phyloP scores from a whole-genome alignment of 352 stramenopile species.

The Phytophthora sp. region DNA sequence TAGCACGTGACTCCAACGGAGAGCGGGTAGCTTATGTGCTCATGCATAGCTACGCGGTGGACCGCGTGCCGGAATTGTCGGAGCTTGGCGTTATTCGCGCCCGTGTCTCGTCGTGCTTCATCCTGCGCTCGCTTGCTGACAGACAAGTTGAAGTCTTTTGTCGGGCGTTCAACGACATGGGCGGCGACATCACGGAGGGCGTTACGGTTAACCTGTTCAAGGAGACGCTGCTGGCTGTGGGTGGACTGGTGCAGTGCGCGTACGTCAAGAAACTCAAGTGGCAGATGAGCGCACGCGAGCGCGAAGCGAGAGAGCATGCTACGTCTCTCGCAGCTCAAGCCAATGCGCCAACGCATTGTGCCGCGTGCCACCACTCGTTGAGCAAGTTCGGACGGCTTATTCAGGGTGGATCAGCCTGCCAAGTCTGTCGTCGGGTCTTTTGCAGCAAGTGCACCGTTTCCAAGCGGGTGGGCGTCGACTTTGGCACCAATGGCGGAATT shows the following conservation, averaged over 20 bases:
- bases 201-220: constrained; percentile 45
- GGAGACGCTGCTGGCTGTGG: constrained; percentile 41
- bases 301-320: constrained; percentile 28
- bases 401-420: constrained; percentile 32
- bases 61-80: constrained; percentile 38
- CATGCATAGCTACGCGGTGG: constrained; percentile 46
- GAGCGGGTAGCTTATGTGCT: constrained; percentile 36
- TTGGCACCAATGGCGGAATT: constrained; percentile 37
- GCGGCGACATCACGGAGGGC: constrained; percentile 43
- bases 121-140: constrained; percentile 39
- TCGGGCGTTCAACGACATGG: constrained; percentile 51
- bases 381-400: constrained; percentile 36
- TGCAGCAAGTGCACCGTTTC: constrained; percentile 50
- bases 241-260: constrained; percentile 50
- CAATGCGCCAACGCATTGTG: constrained; percentile 32
- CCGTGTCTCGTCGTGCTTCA: constrained; percentile 49
- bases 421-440: constrained; percentile 42
- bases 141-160: constrained; percentile 53
- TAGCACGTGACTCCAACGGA: constrained; percentile 38
- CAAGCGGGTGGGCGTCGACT: constrained; percentile 45
- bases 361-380: constrained; percentile 37
- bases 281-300: constrained; percentile 44
- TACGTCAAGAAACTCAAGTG: constrained; percentile 72
- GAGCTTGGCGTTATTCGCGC: constrained; percentile 47
- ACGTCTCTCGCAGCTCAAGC: constrained; percentile 17